phyloP scores from a whole-genome alignment of 495 filamentous ascomycete genomes.

The Arthonia radiata region DNA sequence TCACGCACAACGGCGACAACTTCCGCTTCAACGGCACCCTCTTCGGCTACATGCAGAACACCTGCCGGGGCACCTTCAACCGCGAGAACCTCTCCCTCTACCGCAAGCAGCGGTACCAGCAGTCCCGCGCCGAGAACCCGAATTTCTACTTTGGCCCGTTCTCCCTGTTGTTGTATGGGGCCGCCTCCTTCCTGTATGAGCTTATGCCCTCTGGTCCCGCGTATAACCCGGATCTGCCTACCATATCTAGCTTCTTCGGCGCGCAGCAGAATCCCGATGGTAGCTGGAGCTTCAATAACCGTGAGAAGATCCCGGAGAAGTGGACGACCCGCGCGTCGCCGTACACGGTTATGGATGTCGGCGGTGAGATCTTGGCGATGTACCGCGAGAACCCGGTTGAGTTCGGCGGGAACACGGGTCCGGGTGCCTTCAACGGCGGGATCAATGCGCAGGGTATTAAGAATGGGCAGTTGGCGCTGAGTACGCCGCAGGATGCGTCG shows the following conservation, averaged over 20 bases:
- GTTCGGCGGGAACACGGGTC: conserved; percentile 14
- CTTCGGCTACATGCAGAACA: not conserved
- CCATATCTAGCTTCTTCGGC: conserved; percentile 17
- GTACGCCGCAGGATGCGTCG: conserved; percentile 4
- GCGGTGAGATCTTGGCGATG: conserved; percentile 11
- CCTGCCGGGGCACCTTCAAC: not conserved
- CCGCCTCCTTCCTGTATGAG: conserved; percentile 19
- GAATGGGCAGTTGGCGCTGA: conserved; percentile 8
- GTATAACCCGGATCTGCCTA: conserved; percentile 14
- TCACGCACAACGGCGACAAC: not conserved
- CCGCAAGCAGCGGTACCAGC: not conserved
- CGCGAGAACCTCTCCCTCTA: not conserved
- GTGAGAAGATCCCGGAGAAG: conserved; percentile 15
- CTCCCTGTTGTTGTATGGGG: conserved; percentile 14
- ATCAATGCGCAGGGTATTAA: conserved; percentile 10
- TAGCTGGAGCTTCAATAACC: conserved; percentile 11
- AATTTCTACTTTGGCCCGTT: conserved; percentile 12
- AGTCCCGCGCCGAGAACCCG: not conserved
- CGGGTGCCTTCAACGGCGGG: conserved; percentile 13
- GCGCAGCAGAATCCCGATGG: conserved; percentile 11
- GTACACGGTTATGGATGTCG: conserved; percentile 11
- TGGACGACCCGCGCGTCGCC: conserved; percentile 16
- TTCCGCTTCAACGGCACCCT: not conserved
- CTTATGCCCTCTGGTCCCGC: conserved; percentile 16
- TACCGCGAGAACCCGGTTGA: conserved; percentile 16